Evolutionary conservation across 768 basidiomycete species (phyloP), one percentile per base, ranked within the genome.

Genomic region (Pleurotus sapidus): DNA sequence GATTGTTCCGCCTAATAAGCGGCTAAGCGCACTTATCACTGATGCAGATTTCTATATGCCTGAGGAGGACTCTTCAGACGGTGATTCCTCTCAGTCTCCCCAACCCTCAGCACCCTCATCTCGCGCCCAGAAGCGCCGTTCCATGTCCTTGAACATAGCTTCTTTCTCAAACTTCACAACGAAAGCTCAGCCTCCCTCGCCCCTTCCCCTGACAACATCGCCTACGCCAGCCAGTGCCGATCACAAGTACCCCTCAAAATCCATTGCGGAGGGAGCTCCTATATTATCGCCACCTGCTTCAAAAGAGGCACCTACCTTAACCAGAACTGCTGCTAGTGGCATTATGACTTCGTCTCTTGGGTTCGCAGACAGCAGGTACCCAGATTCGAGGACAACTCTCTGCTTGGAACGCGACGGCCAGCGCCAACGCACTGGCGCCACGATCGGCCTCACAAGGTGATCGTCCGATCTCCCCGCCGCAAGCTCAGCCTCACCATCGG

Each of bases 21-120:
- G 90, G 24, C 72, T 86, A 40, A 91, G 89, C 64, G 83, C 86
- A 3, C 75, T 90, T 30, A 72, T 88, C 40, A 81, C 80, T 8
- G 89, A 90, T 61, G 78, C 83, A 3, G 87, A 89, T 59, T 86
- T 85, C 65, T 76, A 75, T 37, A 84, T 83, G 77, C 72, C 83
- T 9, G 88, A 89, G 66, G 87, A 88, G 66, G 79, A 82, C 17
- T 75, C 78, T 42, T 47, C 49, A 17, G 60, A 55, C 46, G 42
- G 51, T 59, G 61, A 56, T 14, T 15, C 51, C 37, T 20, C 59
- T 5, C 30, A 34, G 30, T 49, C 59, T n/a, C 12, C n/a, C 48
- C 15, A 46, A 49, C 80, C 83, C 3, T 77, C 84, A 3, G 66
- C 79, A 1, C 64, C 76, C 4, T 78, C 82, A 12, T 59, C 77